Conservation (phyloP, 2,329 filamentous ascomycete genomes). For the Stachybotrys echinatus region DNA sequence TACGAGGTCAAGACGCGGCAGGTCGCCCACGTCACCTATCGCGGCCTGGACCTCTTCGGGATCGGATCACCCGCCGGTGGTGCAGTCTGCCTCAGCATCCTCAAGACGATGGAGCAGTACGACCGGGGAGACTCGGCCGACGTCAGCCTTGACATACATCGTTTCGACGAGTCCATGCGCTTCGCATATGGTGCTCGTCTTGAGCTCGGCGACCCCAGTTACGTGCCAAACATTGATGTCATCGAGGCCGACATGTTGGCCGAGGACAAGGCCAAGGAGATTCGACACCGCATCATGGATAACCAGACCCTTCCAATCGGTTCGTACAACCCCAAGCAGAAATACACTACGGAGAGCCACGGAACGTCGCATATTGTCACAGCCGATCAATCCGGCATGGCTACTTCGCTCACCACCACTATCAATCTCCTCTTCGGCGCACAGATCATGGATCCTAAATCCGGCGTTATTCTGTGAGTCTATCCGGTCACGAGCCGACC, state of each 20-base stretch:
- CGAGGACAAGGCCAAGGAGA: slow-evolving; percentile 49
- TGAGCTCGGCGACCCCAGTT: slow-evolving; percentile 78
- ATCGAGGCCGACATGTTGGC: slow-evolving; percentile 67
- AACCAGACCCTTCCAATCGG: slow-evolving; percentile 63
- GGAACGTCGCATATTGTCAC: slow-evolving; percentile 72
- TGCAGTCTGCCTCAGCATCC: slow-evolving; percentile 64
- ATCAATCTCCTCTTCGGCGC: slow-evolving; percentile 84
- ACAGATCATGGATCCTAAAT: slow-evolving; percentile 71
- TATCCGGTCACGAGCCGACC: too few relatives aligned
- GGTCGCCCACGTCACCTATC: slow-evolving; percentile 60
- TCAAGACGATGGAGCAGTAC: slow-evolving; percentile 83
- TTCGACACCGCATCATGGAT: slow-evolving; percentile 67
- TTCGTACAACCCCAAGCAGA: slow-evolving; percentile 64
- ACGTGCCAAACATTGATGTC: slow-evolving; percentile 55
- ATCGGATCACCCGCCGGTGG: slow-evolving; percentile 75
- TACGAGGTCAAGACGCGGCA: slow-evolving; percentile 65
- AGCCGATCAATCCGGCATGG: slow-evolving; percentile 67
- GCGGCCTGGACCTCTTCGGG: slow-evolving; percentile 64
- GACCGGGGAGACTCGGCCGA: slow-evolving; percentile 46
- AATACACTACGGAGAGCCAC: slow-evolving; percentile 64
- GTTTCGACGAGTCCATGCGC: slow-evolving; percentile 80
- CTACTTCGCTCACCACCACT: slow-evolving; percentile 79
- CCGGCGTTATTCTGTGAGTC: slow-evolving; percentile 67
- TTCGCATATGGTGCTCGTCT: slow-evolving; percentile 80
- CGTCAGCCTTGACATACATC: slow-evolving; percentile 68